phyloP scores from a whole-genome alignment of 768 basidiomycete species.

The Naganishia friedmannii region DNA sequence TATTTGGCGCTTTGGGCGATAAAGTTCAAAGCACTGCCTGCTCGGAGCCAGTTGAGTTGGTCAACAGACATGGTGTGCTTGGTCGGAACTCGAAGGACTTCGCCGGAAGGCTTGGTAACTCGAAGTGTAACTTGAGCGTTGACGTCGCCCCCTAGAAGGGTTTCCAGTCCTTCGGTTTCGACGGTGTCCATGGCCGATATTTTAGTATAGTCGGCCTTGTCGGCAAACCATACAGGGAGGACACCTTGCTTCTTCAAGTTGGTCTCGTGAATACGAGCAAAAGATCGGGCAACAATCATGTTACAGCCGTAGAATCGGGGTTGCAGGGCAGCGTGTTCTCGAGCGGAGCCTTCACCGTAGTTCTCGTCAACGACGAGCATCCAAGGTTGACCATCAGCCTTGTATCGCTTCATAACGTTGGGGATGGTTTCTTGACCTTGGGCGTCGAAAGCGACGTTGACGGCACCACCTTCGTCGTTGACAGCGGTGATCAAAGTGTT shows the following conservation, averaged over 20 bases:
- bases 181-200: conserved; percentile 76
- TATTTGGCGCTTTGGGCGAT: conserved; percentile 55
- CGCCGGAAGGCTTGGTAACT: conserved; percentile 67
- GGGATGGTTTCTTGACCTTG: conserved; percentile 76
- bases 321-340: conserved; percentile 96
- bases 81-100: conserved; percentile 65
- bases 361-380: conserved; percentile 84
- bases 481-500: conserved; percentile 90
- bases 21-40: conserved; percentile 84
- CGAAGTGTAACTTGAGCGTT: conserved; percentile 55
- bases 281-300: conserved; percentile 84
- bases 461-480: conserved; percentile 90
- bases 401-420: conserved; percentile 81
- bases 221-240: conserved; percentile 86
- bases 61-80: conserved; percentile 87
- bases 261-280: conserved; percentile 97
- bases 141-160: conserved; percentile 57
- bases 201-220: conserved; percentile 77
- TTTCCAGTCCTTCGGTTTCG: conserved; percentile 76
- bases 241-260: conserved; percentile 99
- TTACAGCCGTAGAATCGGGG: conserved; percentile 90
- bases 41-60: conserved; percentile 83
- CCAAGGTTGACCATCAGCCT: conserved; percentile 80
- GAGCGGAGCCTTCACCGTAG: conserved; percentile 91
- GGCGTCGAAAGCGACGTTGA: conserved; percentile 86